phyloP scores from a whole-genome alignment of 2,329 filamentous ascomycete genomes.

The Xylariaceae sp. region DNA sequence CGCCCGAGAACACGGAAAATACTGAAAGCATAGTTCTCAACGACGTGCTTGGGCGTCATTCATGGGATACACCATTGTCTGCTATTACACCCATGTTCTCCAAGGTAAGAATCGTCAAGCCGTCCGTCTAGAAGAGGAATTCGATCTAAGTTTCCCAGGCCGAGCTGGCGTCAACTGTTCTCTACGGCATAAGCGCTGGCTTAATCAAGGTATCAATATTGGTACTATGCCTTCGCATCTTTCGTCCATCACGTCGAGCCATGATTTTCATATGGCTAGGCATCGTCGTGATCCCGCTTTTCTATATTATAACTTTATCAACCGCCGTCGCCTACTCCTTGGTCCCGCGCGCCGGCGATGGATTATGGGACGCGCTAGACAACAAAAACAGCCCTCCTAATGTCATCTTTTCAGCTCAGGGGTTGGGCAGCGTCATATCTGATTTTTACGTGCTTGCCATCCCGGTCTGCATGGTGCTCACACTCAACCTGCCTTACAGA shows the following conservation, averaged over 20 bases:
- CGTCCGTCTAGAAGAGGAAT: background rate
- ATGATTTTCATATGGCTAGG: background rate
- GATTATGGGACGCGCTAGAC: background rate
- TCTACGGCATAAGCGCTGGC: background rate
- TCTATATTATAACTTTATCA: background rate
- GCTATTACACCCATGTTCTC: background rate
- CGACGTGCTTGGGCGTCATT: background rate
- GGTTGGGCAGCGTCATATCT: background rate
- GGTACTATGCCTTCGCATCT: background rate
- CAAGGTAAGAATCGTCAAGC: background rate
- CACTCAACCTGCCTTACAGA: background rate
- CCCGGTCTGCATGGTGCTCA: background rate
- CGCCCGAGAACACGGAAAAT: background rate
- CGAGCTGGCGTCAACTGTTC: background rate
- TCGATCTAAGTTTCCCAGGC: background rate
- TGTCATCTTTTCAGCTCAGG: background rate
- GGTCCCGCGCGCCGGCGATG: background rate
- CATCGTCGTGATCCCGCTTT: background rate
- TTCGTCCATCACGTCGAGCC: background rate
- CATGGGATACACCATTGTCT: background rate
- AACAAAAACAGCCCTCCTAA: background rate
- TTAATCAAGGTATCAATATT: conserved; percentile 2
- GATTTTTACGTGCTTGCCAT: conserved; percentile 5
- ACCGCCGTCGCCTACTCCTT: background rate
- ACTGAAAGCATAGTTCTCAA: background rate